phyloP scores from a whole-genome alignment of 148 eudicot genomes.

The Fallopia convolvulus region DNA sequence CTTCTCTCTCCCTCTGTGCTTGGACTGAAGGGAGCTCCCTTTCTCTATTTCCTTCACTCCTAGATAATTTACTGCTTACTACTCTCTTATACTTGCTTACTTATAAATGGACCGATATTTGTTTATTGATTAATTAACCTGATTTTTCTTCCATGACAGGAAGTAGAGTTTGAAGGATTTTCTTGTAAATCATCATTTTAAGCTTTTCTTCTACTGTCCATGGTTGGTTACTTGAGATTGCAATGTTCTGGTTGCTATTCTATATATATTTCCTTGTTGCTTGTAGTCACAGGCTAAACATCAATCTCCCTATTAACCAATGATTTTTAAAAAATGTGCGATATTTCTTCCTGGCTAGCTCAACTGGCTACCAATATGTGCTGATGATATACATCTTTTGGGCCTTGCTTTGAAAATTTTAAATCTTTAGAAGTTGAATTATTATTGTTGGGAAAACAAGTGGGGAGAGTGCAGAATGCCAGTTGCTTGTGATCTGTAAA shows the following conservation, averaged over 20 bases:
- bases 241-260: neutral
- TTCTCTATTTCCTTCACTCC: conserved; percentile 29
- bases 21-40: conserved; percentile 99
- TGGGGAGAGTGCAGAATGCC: neutral
- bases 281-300: neutral
- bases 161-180: neutral
- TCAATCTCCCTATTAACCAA: neutral
- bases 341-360: neutral
- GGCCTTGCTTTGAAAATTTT: neutral
- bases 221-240: neutral
- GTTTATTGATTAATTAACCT: neutral
- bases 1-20: conserved; percentile 74
- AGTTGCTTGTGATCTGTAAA: neutral
- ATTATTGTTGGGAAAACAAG: neutral
- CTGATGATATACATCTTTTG: neutral
- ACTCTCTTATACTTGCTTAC: neutral
- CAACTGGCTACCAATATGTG: neutral
- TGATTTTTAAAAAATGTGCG: too few relatives aligned
- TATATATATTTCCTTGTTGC: neutral
- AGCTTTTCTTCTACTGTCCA: neutral
- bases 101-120: neutral
- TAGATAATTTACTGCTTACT: neutral
- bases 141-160: neutral
- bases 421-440: neutral
- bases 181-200: too few relatives aligned